These are phyloP conservation scores for Penicillium thymicola DNA, from an alignment of 2,329 filamentous ascomycete species.

Conservation along the genomic window DNA sequence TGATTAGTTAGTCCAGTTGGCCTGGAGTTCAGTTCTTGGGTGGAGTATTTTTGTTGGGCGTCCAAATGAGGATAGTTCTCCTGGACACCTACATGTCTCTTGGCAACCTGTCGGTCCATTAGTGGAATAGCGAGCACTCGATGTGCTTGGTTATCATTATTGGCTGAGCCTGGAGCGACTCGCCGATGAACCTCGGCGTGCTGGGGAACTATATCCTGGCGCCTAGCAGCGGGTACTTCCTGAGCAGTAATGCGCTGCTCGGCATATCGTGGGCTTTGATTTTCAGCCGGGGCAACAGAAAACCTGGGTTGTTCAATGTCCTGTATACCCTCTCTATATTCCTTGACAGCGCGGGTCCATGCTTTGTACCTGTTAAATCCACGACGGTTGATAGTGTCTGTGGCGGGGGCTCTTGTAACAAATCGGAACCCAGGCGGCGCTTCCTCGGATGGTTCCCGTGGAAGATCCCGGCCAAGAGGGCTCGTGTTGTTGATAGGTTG, in stretches of 20 bases:
- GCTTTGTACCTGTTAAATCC: conserved; percentile 48
- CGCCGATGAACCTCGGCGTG: conserved; percentile 15
- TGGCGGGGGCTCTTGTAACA: conserved; percentile 31
- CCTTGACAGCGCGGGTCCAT: conserved; percentile 45
- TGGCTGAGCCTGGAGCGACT: conserved; percentile 13
- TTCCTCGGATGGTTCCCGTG: conserved; percentile 35
- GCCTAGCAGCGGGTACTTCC: conserved; percentile 14
- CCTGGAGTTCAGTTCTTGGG: conserved; percentile 9
- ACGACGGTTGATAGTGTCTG: conserved; percentile 40
- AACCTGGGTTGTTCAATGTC: conserved; percentile 14
- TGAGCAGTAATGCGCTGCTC: conserved; percentile 18
- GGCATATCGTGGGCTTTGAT: conserved; percentile 18
- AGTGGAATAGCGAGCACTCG: conserved; percentile 6
- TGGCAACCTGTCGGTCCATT: conserved; percentile 8
- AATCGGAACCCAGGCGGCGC: conserved; percentile 37
- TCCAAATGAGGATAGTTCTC: conserved; percentile 14
- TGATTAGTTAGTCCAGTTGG: conserved; percentile 25
- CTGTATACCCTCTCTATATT: conserved; percentile 35
- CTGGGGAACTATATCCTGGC: conserved; percentile 8
- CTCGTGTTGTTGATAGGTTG: conserved; percentile 28
- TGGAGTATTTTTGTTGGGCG: conserved; percentile 5
- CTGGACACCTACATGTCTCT: conserved; percentile 13
- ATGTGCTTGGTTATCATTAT: conserved; percentile 12
- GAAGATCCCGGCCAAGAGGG: conserved; percentile 15
- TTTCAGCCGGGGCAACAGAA: conserved; percentile 9